A percentile compares a stretch with the other conserved stretches of the same genome.
Evolutionary conservation across 306 rosid genomes (phyloP).

Genomic region (Trifolium fragiferum): DNA sequence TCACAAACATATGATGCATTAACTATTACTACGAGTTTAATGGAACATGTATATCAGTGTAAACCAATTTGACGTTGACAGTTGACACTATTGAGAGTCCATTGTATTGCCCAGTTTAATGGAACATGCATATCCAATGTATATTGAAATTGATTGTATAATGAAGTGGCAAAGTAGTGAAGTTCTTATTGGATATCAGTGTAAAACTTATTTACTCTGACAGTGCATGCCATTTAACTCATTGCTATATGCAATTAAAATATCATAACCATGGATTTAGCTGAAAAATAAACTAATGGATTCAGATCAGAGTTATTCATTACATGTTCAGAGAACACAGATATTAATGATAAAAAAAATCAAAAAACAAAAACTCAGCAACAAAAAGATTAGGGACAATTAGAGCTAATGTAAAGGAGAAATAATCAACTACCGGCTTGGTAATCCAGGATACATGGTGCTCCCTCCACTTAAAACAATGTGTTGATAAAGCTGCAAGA

Average conservation of each 20-base stretch:
- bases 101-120: no score
- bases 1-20: slow-evolving; percentile 23
- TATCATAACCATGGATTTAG: slow-evolving; percentile 24
- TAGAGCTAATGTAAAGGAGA: slow-evolving; percentile 42
- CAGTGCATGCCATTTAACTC: not conserved
- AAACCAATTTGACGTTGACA: not conserved
- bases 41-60: not conserved
- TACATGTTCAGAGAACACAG: slow-evolving; percentile 17
- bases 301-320: slow-evolving; percentile 25
- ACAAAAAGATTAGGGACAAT: slow-evolving; percentile 30
- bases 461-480: slow-evolving; percentile 99
- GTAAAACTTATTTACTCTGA: not conserved
- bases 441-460: slow-evolving; percentile 99
- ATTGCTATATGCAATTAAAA: slow-evolving; percentile 16
- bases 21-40: not conserved
- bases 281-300: slow-evolving; percentile 33
- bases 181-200: not conserved
- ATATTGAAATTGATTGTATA: not conserved
- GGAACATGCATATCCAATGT: not conserved
- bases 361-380: not conserved
- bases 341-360: slow-evolving; percentile 22
- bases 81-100: not conserved
- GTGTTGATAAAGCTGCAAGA: slow-evolving; percentile 95
- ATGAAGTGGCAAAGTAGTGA: not conserved
- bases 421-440: slow-evolving; percentile 81